Conservation (phyloP, 1,284 basidiomycete genomes). For the Athelia psychrophila region DNA sequence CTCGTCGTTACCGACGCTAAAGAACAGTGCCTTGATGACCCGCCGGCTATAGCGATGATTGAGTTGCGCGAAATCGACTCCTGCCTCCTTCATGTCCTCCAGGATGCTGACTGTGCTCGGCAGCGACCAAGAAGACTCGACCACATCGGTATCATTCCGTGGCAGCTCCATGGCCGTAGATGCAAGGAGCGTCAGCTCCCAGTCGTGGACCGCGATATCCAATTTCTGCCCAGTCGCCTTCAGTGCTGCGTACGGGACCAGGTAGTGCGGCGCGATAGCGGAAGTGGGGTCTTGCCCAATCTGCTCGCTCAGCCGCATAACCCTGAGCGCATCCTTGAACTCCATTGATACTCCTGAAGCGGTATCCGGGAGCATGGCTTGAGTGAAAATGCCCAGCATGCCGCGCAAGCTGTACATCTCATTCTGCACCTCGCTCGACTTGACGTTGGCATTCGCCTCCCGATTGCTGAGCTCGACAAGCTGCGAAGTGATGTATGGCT, state of each 20-base stretch:
- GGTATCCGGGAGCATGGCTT: neutral
- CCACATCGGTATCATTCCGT: constrained; percentile 7
- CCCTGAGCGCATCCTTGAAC: neutral
- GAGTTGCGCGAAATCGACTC: constrained; percentile 21
- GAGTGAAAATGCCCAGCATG: neutral
- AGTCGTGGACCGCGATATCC: neutral
- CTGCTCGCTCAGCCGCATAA: neutral
- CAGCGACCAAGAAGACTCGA: constrained; percentile 19
- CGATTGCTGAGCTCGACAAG: neutral
- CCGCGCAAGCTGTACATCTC: neutral
- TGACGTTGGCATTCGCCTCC: neutral
- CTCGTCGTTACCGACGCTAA: constrained; percentile 19
- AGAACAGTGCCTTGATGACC: constrained; percentile 21
- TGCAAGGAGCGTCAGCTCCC: neutral
- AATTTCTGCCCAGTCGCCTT: neutral
- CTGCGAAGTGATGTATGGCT: neutral
- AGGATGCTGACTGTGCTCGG: constrained; percentile 28
- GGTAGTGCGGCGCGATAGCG: neutral
- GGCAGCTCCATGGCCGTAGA: neutral
- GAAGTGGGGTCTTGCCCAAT: neutral
- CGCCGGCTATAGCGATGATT: constrained; percentile 16
- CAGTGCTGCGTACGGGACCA: neutral
- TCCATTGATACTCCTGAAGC: neutral
- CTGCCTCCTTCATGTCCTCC: constrained; percentile 25
- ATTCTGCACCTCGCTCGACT: neutral